Base-by-base conservation (phyloP, 2,329 filamentous ascomycete genomes). In the Hymenoscyphus albidus region DNA sequence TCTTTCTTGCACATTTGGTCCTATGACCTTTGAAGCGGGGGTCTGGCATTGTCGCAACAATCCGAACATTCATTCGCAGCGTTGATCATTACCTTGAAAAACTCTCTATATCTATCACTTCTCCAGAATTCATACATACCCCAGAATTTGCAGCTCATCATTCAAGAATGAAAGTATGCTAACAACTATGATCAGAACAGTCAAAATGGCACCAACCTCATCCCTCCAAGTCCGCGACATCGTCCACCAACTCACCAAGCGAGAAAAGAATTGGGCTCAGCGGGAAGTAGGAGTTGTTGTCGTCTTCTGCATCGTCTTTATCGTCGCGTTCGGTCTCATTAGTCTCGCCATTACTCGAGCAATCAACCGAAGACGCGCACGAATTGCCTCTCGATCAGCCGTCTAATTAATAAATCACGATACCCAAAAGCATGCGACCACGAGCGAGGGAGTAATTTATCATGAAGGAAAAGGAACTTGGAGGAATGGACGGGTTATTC, bases 281-380 rank as follows among this genome's bases (percentile, higher is more conserved):
- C 71, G 76, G 39, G 83, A 88, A 72, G 80, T 82, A 56, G 86
- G 86, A 75, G 84, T 88, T 67, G 80, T 88, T 60, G 78, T 88
- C 68, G 86, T 88, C 64, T 86, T 88, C 76, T 80, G 78, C 75
- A 85, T 88, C 70, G 79, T 87, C 74, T 83, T 83, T 72, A 71
- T 85, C 66, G 82, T 88, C 69, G 79, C 67, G 48, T 63, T 81
- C 66, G 80, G 84, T 32, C 73, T 88, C 59, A 67, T 81, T 63
- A 70, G 72, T 59, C 78, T 88, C 51, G 81, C 83, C 72, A 70
- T 83, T 67, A 79, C 80, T 68, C 79, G 81, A 67, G 78, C 75
- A 71, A 74, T 81, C 64, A 72, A 74, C 10, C 69, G 73, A 48
- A 70, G 70, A 55, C 64, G 63, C 48, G 64, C 64, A 13, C 59